Evolutionary conservation across 345 rosid species (phyloP), one percentile per base, ranked within the genome.

Genomic region (Euphorbia pulcherrima): DNA sequence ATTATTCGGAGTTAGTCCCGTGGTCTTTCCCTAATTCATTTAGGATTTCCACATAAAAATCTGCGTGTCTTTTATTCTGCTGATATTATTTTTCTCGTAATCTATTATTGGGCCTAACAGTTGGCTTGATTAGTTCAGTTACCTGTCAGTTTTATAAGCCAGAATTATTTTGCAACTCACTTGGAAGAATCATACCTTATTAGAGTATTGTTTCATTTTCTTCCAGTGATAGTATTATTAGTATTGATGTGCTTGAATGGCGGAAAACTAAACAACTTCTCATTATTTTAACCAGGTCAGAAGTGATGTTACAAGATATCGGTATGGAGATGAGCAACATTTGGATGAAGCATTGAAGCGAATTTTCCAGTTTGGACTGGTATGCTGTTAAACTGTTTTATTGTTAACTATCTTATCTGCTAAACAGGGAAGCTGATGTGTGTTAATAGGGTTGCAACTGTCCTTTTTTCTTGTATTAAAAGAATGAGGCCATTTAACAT

Each of bases 241-340:
- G n/a, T n/a, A n/a, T n/a, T n/a, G n/a, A n/a, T n/a, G n/a, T n/a
- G n/a, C n/a, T n/a, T 44, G 11, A 39, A 44, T 44, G 50, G 17
- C 11, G n/a, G 63, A 30, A 8, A 57, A 57, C 28, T 17, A 8
- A 37, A 62, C 18, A 20, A 69, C 56, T 46, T 71, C 26, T 44
- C 27, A 41, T 73, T 26, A 62, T 66, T 83, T 75, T 80, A 29
- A 65, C 77, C 57, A 85, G 97, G 98, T 90, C 60, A 86, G 85
- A 74, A 86, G 44, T 83, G 96, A 93, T 86, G 98, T 90, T 64
- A 90, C 75, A 24, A 82, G 98, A 84, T 93, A 74, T 59, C 90
- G 96, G 17, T 93, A 93, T 68, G 96, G 98, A 71, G 98, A 93
- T 62, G 98, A 93, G 78, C 98, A 93, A 71, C 97, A 89, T 79